Conservation (phyloP, 768 basidiomycete species). For the Agrocybe chaxingu region DNA sequence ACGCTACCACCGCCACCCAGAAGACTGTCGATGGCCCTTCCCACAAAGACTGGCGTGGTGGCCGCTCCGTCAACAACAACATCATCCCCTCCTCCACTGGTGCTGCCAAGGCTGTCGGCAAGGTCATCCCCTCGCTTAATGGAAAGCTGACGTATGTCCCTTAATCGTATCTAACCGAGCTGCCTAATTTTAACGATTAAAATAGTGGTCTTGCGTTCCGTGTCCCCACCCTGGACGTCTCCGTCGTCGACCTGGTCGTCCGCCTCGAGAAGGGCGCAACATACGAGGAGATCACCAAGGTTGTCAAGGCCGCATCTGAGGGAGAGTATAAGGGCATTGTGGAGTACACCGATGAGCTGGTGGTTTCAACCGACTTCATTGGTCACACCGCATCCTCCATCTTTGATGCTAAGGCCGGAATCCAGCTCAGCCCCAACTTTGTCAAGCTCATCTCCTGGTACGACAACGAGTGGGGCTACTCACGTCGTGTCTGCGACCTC, state of each 20-base stretch:
- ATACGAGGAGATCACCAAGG: constrained; percentile 90
- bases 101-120: constrained; percentile 98
- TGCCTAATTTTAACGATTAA: constrained; percentile 5
- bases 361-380: constrained; percentile 94
- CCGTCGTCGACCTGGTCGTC: constrained; percentile 95
- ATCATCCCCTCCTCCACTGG: constrained; percentile 99
- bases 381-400: constrained; percentile 78
- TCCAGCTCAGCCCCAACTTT: constrained; percentile 87
- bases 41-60: constrained; percentile 96
- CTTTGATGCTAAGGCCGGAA: constrained; percentile 94
- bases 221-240: constrained; percentile 94
- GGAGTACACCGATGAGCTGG: constrained; percentile 89
- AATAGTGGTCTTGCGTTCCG: constrained; percentile 91
- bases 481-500: constrained; percentile 87
- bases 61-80: constrained; percentile 94
- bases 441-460: constrained; percentile 98
- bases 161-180: constrained; percentile 4
- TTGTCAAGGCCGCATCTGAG: constrained; percentile 75
- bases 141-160: constrained; percentile 90
- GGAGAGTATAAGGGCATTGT: constrained; percentile 70
- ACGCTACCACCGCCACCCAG: constrained; percentile 94
- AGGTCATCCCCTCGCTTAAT: constrained; percentile 94
- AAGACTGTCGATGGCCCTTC: constrained; percentile 96
- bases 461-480: constrained; percentile 96
- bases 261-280: constrained; percentile 82